Evolutionary conservation across 1,139 yeast genomes (phyloP).

Genomic region (Wickerhamiella infanticola): DNA sequence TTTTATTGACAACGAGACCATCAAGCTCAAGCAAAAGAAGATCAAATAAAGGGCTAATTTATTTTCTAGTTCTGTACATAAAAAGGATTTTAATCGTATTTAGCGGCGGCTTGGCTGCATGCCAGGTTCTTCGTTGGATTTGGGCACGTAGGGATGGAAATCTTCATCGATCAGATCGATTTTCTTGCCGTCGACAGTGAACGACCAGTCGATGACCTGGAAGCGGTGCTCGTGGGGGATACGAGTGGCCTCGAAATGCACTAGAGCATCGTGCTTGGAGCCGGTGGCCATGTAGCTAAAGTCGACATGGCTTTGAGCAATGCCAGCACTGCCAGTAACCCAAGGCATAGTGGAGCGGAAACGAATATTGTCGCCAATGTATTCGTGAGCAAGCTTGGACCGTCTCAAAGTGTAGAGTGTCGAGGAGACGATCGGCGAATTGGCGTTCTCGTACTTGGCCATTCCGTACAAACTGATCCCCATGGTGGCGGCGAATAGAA

Average conservation of each 20-base stretch:
- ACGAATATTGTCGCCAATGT: slow-evolving; percentile 61
- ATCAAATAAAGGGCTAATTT: slow-evolving; percentile 41
- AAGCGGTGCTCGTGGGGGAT: slow-evolving; percentile 19
- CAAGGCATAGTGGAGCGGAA: slow-evolving; percentile 67
- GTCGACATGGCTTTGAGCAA: slow-evolving; percentile 67
- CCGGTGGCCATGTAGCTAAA: slow-evolving; percentile 61
- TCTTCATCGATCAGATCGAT: slow-evolving; percentile 23
- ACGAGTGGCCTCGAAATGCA: slow-evolving; percentile 24
- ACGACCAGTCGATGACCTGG: slow-evolving; percentile 24
- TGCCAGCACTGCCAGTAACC: slow-evolving; percentile 74
- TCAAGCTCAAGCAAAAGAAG: slow-evolving; percentile 80
- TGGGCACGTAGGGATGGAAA: slow-evolving; percentile 24
- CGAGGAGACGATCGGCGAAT: slow-evolving; percentile 78
- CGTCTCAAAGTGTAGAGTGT: slow-evolving; percentile 74
- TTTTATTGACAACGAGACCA: slow-evolving; percentile 80
- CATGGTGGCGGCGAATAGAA: slow-evolving; percentile 48
- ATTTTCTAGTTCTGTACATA: background rate
- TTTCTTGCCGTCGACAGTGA: slow-evolving; percentile 16
- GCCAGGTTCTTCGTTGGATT: slow-evolving; percentile 22
- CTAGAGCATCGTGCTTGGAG: slow-evolving; percentile 21
- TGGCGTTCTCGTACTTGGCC: slow-evolving; percentile 82
- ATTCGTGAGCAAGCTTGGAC: slow-evolving; percentile 46
- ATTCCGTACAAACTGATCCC: slow-evolving; percentile 51
- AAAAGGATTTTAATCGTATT: no score
- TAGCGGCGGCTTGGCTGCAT: slow-evolving; percentile 9